Conservation (phyloP, 768 basidiomycete species). For the Lentinula aciculospora region DNA sequence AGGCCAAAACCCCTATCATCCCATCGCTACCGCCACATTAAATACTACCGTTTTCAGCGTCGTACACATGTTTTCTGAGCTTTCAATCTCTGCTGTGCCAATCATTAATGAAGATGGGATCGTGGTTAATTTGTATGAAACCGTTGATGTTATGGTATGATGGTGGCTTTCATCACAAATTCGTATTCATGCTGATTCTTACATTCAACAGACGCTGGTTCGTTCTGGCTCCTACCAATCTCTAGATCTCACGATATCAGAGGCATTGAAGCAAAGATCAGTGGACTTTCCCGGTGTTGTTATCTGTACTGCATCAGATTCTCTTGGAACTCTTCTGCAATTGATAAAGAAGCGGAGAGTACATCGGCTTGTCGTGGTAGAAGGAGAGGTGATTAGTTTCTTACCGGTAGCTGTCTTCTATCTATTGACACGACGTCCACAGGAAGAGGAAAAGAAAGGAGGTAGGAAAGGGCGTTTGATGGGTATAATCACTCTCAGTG, state of each 20-base stretch:
- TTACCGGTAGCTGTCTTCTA: background rate
- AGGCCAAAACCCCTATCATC: conserved; percentile 72
- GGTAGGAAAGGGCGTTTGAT: conserved; percentile 80
- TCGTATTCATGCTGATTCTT: conserved; percentile 2
- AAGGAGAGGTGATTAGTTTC: conserved; percentile 63
- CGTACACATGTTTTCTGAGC: conserved; percentile 96
- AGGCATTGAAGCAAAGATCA: conserved; percentile 88
- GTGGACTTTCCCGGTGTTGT: conserved; percentile 97
- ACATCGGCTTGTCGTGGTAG: conserved; percentile 92
- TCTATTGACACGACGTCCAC: background rate
- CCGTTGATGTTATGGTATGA: conserved; percentile 96
- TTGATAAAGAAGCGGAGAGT: conserved; percentile 91
- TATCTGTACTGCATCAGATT: conserved; percentile 89
- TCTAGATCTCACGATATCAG: conserved; percentile 89
- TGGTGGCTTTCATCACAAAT: conserved; percentile 9
- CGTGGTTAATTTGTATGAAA: conserved; percentile 95
- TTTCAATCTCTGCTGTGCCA: conserved; percentile 93
- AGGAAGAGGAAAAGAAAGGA: conserved; percentile 79
- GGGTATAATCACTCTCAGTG: conserved; percentile 85
- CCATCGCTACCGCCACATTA: conserved; percentile 88
- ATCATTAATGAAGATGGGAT: conserved; percentile 91
- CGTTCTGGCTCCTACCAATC: conserved; percentile 91
- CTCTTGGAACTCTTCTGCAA: conserved; percentile 83
- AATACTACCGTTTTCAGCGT: conserved; percentile 94
- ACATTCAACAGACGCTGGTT: conserved; percentile 71